Conservation (phyloP, 2,329 filamentous ascomycete genomes). For the Fusarium decemcellulare region DNA sequence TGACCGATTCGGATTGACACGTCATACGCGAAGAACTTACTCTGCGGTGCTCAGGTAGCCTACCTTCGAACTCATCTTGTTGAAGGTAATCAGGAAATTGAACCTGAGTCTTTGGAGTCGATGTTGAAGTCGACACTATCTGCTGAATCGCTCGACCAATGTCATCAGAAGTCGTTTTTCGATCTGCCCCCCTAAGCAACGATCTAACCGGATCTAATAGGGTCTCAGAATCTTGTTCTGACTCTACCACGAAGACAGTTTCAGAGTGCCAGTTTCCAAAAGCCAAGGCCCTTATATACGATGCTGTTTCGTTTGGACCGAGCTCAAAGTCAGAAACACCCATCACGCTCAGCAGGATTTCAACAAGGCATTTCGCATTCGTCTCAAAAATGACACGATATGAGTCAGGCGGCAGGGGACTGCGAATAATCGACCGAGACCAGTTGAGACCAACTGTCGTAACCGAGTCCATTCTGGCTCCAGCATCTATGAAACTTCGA, state of each 20-base stretch:
- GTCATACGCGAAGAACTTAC: no score
- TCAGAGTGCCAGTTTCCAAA: background rate
- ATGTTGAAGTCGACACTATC: background rate
- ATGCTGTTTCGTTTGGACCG: background rate
- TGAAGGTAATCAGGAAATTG: no score
- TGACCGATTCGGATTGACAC: no score
- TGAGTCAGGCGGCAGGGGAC: no score
- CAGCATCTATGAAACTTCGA: no score
- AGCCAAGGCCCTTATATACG: background rate
- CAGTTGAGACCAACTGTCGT: no score
- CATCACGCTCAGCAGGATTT: background rate
- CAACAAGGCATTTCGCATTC: background rate
- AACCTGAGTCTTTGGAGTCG: no score
- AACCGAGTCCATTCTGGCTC: no score
- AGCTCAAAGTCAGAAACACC: background rate
- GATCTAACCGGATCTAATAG: background rate
- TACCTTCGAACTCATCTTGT: no score
- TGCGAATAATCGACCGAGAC: no score
- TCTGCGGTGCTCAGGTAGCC: no score
- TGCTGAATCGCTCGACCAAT: background rate
- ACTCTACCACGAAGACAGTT: background rate
- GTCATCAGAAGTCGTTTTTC: no score
- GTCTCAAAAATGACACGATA: background rate
- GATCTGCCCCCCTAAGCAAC: background rate
- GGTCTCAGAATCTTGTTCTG: background rate